phyloP scores from a whole-genome alignment of 2,329 filamentous ascomycete genomes.

The Macrophomina tecta region DNA sequence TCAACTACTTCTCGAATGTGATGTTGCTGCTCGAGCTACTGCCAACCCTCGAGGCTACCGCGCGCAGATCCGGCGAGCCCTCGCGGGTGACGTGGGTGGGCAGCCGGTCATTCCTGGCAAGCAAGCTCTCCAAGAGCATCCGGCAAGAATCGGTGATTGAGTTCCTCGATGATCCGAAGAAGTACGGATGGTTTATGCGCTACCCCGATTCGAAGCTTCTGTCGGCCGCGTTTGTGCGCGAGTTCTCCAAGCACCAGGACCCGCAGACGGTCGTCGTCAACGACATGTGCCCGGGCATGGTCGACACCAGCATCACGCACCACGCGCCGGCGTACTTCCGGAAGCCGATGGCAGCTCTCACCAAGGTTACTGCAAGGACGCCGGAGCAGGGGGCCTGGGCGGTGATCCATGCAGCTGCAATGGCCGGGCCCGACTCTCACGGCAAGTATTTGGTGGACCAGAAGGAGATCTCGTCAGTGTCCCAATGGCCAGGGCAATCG shows the following conservation, averaged over 20 bases:
- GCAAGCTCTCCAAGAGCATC: background rate
- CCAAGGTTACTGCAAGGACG: background rate
- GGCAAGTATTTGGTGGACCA: conserved; percentile 5
- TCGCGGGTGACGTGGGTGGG: conserved; percentile 13
- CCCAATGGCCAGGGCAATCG: too few relatives aligned
- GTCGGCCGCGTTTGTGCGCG: background rate
- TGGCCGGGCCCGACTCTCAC: conserved; percentile 1
- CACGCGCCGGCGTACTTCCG: background rate
- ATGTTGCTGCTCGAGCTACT: conserved; percentile 13
- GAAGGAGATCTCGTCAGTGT: background rate
- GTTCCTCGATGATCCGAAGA: conserved; percentile 9
- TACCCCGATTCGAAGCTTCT: conserved; percentile 11
- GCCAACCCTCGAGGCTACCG: background rate
- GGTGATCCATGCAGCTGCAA: conserved; percentile 1
- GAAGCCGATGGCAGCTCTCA: background rate
- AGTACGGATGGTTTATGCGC: background rate
- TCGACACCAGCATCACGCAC: conserved; percentile 3
- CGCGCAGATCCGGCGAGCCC: background rate
- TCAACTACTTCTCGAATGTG: conserved; percentile 10
- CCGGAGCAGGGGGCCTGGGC: conserved; percentile 6
- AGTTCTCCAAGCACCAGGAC: background rate
- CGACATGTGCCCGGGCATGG: conserved; percentile 16
- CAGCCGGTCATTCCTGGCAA: conserved; percentile 6
- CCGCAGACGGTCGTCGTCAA: background rate
- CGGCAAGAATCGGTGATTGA: background rate